Evolutionary conservation across 768 basidiomycete genomes (phyloP), one percentile per base, ranked within the genome.

Genomic region (Lentinula boryana): DNA sequence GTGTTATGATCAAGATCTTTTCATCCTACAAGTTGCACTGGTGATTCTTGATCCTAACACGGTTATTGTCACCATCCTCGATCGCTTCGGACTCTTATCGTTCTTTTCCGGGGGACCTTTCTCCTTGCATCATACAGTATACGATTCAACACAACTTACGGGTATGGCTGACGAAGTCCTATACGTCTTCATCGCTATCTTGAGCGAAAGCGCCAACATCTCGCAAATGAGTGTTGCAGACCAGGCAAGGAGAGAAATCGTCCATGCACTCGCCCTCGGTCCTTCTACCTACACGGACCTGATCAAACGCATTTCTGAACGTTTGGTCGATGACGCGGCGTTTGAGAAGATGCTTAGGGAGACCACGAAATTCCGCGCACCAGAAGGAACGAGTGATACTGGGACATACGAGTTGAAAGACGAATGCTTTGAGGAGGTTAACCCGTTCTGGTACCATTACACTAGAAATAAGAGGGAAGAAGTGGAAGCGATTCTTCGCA

Each of bases 391-490:
- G 1, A 77, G 86, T 1, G 95, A 96, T 65, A 81, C 80, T 0
- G 96, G 97, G 0, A 74, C 84, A n/a, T 98, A 98, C 73, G 88
- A 95, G 63, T 83, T 98, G 57, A 89, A 87, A 70, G 85, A 93
- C 50, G 90, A 89, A 65, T 79, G 77, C 18, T 94, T 85, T 71
- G 88, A 87, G 63, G 91, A 97, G 64, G 89, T 98, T 64, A 91
- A 98, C 67, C 95, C 95, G 0, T 97, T 95, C 75, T 97, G 95
- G 77, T 91, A 89, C 69, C 95, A 98, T 69, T 98, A 97, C 71
- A 89, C 92, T 15, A 82, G 95, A 43, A 98, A 98, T 74, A 88
- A 93, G 66, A 83, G 95, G 43, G 93, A 96, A 67, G 92, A 95
- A 69, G 96, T 93, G 27, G 93, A 95, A 68, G 83, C 78, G 44